Evolutionary conservation across 345 rosid genomes (phyloP).

Genomic region (Murraya paniculata): DNA sequence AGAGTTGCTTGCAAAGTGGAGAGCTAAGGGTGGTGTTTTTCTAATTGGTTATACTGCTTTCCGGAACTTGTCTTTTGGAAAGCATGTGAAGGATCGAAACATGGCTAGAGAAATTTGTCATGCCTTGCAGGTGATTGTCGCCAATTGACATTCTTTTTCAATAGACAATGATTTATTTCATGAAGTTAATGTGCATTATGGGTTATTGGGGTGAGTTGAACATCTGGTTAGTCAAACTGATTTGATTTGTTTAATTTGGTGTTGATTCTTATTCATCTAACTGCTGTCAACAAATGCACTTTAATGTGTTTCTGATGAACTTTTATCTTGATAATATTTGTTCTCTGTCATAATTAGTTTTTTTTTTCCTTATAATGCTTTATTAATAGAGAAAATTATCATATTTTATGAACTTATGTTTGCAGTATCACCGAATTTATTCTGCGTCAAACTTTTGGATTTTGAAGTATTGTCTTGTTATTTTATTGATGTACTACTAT

Average conservation of each 20-base stretch:
- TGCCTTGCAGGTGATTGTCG: slow-evolving; percentile 75
- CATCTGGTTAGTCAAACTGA: not conserved
- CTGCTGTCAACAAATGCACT: not conserved
- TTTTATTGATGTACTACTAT: not conserved
- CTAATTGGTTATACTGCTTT: slow-evolving; percentile 89
- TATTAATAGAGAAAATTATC: too few species aligned
- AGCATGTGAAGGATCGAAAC: slow-evolving; percentile 67
- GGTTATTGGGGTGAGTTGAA: not conserved
- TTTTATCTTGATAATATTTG: not conserved
- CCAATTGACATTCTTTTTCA: slow-evolving; percentile 1
- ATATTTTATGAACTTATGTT: not conserved
- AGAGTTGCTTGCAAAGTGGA: slow-evolving; percentile 84
- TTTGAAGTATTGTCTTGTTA: not conserved
- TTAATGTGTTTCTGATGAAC: not conserved
- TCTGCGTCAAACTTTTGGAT: not conserved
- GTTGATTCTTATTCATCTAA: not conserved
- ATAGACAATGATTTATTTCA: not conserved
- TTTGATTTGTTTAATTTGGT: not conserved
- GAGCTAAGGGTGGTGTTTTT: slow-evolving; percentile 87
- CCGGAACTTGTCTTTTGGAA: slow-evolving; percentile 88
- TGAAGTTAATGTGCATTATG: not conserved
- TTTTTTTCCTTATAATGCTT: not conserved
- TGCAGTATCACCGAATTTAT: not conserved
- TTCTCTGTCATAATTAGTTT: not conserved
- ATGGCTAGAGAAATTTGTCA: slow-evolving; percentile 64